Evolutionary conservation across 768 basidiomycete genomes (phyloP), one percentile per base, ranked within the genome.

Genomic region (Mycena indigotica): DNA sequence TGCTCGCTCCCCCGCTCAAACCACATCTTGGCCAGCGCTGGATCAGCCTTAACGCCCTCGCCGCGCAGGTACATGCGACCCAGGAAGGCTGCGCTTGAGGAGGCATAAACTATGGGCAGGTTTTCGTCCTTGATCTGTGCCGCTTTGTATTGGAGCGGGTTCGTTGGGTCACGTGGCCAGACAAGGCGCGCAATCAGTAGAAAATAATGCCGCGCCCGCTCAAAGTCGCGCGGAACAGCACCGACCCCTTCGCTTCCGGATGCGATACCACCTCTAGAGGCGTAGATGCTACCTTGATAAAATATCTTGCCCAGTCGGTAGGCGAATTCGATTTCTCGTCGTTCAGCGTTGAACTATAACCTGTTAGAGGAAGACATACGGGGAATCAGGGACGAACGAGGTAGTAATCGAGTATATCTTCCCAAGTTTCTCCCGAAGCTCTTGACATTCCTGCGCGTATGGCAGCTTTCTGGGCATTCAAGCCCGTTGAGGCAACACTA

Each of bases 61-160:
- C 97, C 96, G 32, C 97, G 80, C 28, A 99, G 72, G 65, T 89
- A 90, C 95, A 99, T 98, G 56, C 93, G 83, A 0, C 96, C 97
- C 5, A 98, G 71, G 72, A 92, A 98, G 2, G 84, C 92, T 5
- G 95, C 94, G 51, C 92, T 88, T 2, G 86, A 82, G 4, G 89
- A 85, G 0, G 92, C 95, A 26, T 86, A 84, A 3, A 76, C 77
- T n/a, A 82, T 72, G 0, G 78, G 75, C 26, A 75, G 73, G 29
- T 74, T 73, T 24, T 87, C 84, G 12, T 83, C 82, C 72, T 87
- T 80, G 63, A 75, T 72, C 53, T 69, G 63, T 19, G 69, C 67
- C 15, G 76, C 63, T 49, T 72, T 75, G 49, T 77, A 73, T 55
- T 80, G 77, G n/a, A 77, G 74, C 3, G 79, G 76, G 62, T 84